Percentiles rank a stretch among this genome's conserved stretches.
Evolutionary conservation across 148 eudicot genomes (phyloP).

Genomic region (Silene latifolia): DNA sequence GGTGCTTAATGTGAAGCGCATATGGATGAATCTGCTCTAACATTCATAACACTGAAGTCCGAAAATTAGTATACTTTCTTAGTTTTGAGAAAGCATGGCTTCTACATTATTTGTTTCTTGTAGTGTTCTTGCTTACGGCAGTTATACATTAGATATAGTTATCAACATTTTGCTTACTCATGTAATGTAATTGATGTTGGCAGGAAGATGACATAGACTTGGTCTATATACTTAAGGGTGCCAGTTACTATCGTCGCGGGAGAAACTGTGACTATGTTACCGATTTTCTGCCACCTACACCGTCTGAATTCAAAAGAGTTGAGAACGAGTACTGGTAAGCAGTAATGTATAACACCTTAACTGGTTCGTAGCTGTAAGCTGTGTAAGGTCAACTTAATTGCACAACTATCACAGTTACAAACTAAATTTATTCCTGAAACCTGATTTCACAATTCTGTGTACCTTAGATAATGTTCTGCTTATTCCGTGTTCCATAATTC

Average conservation of each 20-base stretch:
- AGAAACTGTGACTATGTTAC: slow-evolving; percentile 39
- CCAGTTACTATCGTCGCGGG: slow-evolving; percentile 58
- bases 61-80: background rate
- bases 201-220: slow-evolving; percentile 67
- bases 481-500: too few species aligned
- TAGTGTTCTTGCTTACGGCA: background rate
- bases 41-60: background rate
- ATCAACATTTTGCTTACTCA: background rate
- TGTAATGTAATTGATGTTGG: slow-evolving; percentile 7
- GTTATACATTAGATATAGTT: background rate
- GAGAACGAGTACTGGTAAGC: slow-evolving; percentile 43
- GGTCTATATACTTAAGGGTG: slow-evolving; percentile 43
- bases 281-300: slow-evolving; percentile 65
- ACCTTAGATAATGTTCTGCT: too few species aligned
- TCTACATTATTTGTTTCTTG: background rate
- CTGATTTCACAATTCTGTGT: too few species aligned
- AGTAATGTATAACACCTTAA: background rate
- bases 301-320: slow-evolving; percentile 41
- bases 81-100: background rate
- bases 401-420: background rate
- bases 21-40: background rate
- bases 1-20: background rate
- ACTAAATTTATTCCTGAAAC: too few species aligned
- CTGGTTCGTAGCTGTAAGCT: background rate
- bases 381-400: background rate